Evolutionary conservation across 164 flowering plant species (phyloP).

Genomic region (Malania oleifera): DNA sequence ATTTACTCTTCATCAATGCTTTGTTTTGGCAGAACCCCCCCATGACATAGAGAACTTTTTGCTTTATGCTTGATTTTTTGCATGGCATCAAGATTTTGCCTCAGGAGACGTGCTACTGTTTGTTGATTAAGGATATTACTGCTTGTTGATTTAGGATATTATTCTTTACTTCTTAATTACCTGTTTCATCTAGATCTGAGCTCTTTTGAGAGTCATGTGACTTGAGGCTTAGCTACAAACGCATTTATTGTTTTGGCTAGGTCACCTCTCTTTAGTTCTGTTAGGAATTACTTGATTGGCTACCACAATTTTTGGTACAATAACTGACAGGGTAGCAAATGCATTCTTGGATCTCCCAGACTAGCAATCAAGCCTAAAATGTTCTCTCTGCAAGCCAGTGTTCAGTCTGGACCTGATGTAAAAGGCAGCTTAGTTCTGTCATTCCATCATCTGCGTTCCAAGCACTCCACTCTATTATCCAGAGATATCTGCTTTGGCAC

Average conservation of each 20-base stretch:
- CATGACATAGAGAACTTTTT: not conserved
- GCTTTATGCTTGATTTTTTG: not conserved
- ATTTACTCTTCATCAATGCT: not conserved
- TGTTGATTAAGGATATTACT: not conserved
- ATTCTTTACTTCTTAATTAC: not conserved
- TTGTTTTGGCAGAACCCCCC: not conserved
- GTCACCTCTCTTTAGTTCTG: conserved; percentile 1
- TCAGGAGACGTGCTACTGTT: not conserved
- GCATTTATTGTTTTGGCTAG: not conserved
- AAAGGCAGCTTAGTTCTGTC: conserved; percentile 30
- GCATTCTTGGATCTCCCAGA: conserved; percentile 45
- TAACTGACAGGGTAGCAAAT: conserved; percentile 61
- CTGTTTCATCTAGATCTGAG: too few relatives aligned
- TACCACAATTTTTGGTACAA: conserved; percentile 22
- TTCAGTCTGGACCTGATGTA: conserved; percentile 17
- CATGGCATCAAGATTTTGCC: not conserved
- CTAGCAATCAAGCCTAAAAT: conserved; percentile 32
- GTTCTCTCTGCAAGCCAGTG: conserved; percentile 33
- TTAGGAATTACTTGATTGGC: conserved; percentile 16
- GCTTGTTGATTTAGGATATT: not conserved
- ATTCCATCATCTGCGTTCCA: conserved; percentile 18
- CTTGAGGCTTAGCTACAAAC: too few relatives aligned
- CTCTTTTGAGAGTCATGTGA: too few relatives aligned
- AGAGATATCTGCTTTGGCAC: conserved; percentile 37
- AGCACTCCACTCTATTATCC: conserved; percentile 20